Conservation (phyloP, 2,329 filamentous ascomycete genomes). For the Trichoderma hamatum region DNA sequence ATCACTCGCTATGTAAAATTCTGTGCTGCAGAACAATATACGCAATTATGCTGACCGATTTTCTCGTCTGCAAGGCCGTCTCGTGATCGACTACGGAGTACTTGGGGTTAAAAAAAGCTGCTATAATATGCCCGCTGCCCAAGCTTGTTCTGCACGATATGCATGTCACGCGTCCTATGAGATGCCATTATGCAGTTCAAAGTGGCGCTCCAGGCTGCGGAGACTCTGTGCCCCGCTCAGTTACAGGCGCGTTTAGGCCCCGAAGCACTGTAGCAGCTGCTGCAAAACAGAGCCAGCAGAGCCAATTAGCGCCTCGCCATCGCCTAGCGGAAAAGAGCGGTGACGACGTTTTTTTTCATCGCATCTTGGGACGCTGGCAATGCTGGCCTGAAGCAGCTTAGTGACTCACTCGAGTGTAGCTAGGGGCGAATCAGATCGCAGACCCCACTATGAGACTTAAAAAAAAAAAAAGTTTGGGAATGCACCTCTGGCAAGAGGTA, state of each 20-base stretch:
- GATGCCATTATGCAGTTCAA: conserved; percentile 10
- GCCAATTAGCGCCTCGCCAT: conserved; percentile 6
- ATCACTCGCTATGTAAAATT: not conserved
- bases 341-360: conserved; percentile 17
- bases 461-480: conserved; percentile 15
- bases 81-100: conserved; percentile 18
- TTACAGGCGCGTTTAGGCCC: conserved; percentile 18
- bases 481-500: conserved; percentile 26
- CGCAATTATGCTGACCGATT: conserved; percentile 3
- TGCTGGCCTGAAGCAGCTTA: conserved; percentile 13
- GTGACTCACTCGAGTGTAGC: conserved; percentile 17
- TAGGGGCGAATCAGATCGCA: conserved; percentile 30
- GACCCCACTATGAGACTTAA: conserved; percentile 31
- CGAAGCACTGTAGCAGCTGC: conserved; percentile 2
- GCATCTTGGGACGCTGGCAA: not conserved
- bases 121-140: not conserved
- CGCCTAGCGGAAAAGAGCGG: conserved; percentile 25
- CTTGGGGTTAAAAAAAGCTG: not conserved
- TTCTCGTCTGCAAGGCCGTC: not conserved
- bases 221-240: conserved; percentile 12
- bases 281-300: conserved; percentile 16
- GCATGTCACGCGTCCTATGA: conserved; percentile 19
- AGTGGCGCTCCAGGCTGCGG: conserved; percentile 14
- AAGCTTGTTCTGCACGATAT: conserved; percentile 3
- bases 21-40: not conserved